Base-by-base conservation (phyloP, 2,329 filamentous ascomycete species). In the Pseudogymnoascus sp. region DNA sequence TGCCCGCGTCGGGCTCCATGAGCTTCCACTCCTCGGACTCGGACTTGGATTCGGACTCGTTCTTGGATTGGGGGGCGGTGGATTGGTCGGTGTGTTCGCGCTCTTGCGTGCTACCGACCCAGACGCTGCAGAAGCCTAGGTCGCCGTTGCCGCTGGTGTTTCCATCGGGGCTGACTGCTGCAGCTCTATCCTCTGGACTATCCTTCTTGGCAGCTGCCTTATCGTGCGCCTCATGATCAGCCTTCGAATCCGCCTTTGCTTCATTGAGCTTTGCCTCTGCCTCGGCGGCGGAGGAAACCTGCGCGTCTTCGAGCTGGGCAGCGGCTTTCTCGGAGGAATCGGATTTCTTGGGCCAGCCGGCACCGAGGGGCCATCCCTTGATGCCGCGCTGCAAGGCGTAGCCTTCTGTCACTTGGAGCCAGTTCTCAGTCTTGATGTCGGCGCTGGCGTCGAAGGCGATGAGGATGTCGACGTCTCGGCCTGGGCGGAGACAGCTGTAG, bases 401-500 rank as follows among this genome's bases (percentile, higher is more conserved):
- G 1, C 95, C 93, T 71, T 97, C 95, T 0, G 89, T 91, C 0
- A 96, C 91, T 15, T 90, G 91, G 17, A 99, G 86, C 95, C 95
- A 99, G 72, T 99, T 97, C 71, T 97, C 93, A 5, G 89, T 90
- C 73, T 89, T 91, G 65, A 96, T 90, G 69, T 99, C 95, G 19
- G 93, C 53, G 72, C 93, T 1, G 3, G 92, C 92, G 74, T 99
- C 95, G 74, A 99, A 99, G 2, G 93, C 91, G 53, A 99, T 84
- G 53, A 97, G 79, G 47, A 99, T 83, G 70, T 99, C 95, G 5
- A 99, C 88, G 64, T 96, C 84, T 36, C 95, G 84, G 2, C 93
- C 93, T 0, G 91, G 91, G 10, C 95, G 87, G 17, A 99, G 85
- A 3, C 97, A 82, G 0, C 95, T 95, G 73, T 99, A 99, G 44